Base-by-base conservation (phyloP, 768 basidiomycete genomes). In the Pisolithus tinctorius region DNA sequence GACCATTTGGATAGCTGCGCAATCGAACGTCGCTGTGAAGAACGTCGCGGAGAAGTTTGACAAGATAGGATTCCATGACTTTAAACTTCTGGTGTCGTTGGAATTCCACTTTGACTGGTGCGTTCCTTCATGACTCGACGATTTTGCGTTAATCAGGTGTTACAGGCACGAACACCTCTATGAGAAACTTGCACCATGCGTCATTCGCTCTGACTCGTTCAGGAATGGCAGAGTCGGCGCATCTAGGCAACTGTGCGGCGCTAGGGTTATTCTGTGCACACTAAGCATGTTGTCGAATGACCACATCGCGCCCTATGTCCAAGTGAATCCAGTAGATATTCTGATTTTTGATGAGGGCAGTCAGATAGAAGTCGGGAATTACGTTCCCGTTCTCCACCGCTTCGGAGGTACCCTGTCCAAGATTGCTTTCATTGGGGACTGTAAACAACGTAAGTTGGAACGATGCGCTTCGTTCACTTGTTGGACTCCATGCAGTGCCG, bases 91-190 rank as follows among this genome's bases (percentile, higher is more conserved):
- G n/a, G 73, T 78, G 4, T 77, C 76, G 10, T 63, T 61, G 20
- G 76, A 71, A 40, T 78, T 77, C 48, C 72, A 78, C 51, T 68
- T 61, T 17, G 75, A 73, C 27, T 77, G 77, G 77, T 73, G 36
- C 9, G 70, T 53, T 14, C 6, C 42, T 16, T 4, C 26, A 8
- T 47, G 25, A 16, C 11, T 10, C 11, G 7, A 16, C 30, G 16
- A 14, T 6, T 17, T 10, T n/a, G 25, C 6, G 31, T 29, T 38
- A 39, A 39, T 51, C 29, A 59, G 6, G 6, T 25, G 27, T 37
- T 6, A 14, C 39, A 78, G 78, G 78, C 78, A 80, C 26, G 79
- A 80, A 48, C 72, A 79, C 53, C 63, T 79, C 0, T 80, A 79
- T 55, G 54, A 61, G 26, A 41, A 62, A 14, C 56, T 78, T 13